phyloP scores from a whole-genome alignment of 2,329 filamentous ascomycete species.

The Beauveria medogensis region DNA sequence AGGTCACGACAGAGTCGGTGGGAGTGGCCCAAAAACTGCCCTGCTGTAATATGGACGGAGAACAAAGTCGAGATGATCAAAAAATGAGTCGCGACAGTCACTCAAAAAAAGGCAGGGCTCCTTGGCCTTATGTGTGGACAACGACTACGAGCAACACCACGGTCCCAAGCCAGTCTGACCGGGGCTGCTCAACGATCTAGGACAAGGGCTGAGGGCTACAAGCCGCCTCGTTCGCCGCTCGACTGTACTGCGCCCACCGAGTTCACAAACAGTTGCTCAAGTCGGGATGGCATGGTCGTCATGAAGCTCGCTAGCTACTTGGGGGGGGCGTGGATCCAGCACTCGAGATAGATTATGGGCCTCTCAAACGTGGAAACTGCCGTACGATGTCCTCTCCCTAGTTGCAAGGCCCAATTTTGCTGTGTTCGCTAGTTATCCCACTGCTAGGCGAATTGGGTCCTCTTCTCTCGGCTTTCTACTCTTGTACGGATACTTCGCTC shows the following conservation, averaged over 20 bases:
- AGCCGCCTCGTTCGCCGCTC: constrained; percentile 1
- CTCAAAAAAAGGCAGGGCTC: constrained; percentile 1
- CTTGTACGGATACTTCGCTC: neutral
- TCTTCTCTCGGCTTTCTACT: neutral
- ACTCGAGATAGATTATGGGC: neutral
- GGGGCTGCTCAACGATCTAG: constrained; percentile 8
- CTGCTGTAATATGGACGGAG: neutral
- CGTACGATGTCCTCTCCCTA: neutral
- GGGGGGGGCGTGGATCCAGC: constrained; percentile 7
- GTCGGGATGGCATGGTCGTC: constrained; percentile 3
- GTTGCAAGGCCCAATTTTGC: constrained; percentile 2
- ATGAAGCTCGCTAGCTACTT: constrained; percentile 2
- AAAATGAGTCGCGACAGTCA: neutral
- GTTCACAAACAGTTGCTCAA: neutral
- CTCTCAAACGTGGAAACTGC: constrained; percentile 6
- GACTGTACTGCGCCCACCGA: neutral
- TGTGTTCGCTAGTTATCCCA: neutral
- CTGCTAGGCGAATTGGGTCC: neutral
- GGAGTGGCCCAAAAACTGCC: neutral
- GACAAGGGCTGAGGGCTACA: constrained; percentile 6
- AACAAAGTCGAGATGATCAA: neutral
- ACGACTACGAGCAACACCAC: neutral
- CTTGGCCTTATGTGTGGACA: constrained; percentile 8
- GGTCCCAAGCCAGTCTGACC: constrained; percentile 5
- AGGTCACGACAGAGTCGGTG: neutral